A percentile compares a stretch with the other conserved stretches of the same genome.
These are phyloP conservation scores for Alternaria brassicicola DNA, from an alignment of 2,329 filamentous ascomycete species.

Conservation along the genomic window DNA sequence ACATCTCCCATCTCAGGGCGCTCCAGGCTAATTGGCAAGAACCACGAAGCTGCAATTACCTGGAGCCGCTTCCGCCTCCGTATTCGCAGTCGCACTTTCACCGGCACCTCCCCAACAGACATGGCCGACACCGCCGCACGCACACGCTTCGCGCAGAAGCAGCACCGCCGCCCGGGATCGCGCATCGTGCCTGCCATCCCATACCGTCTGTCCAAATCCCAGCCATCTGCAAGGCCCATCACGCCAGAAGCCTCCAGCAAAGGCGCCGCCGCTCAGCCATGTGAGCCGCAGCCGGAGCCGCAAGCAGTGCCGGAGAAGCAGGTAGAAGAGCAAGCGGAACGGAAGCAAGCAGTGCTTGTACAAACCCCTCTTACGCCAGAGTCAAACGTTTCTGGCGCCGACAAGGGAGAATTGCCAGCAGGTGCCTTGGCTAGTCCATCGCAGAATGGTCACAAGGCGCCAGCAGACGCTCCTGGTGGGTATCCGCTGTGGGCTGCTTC, in stretches of 20 bases:
- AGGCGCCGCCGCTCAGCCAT: constrained; percentile 22
- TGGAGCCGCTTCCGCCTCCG: constrained; percentile 46
- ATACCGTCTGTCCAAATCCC: constrained; percentile 40
- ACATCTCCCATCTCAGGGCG: constrained; percentile 34
- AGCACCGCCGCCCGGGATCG: constrained; percentile 32
- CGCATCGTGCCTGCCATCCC: constrained; percentile 50
- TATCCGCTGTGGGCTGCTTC: constrained; percentile 4
- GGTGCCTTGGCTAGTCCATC: constrained; percentile 18
- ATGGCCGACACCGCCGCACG: constrained; percentile 34
- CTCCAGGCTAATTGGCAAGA: constrained; percentile 52
- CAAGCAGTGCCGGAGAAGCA: constrained; percentile 20
- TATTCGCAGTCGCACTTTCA: constrained; percentile 8
- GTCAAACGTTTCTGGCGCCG: constrained; percentile 27
- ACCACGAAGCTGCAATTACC: constrained; percentile 45
- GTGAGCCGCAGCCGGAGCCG: constrained; percentile 16
- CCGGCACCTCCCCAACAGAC: neutral
- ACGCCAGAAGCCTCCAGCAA: constrained; percentile 36
- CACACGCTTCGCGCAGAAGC: constrained; percentile 30
- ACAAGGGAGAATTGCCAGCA: constrained; percentile 18
- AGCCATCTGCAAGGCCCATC: constrained; percentile 32
- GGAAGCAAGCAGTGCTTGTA: constrained; percentile 14
- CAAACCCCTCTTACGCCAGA: constrained; percentile 39
- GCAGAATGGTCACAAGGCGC: constrained; percentile 23
- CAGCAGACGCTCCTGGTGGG: constrained; percentile 28
- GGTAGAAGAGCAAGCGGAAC: constrained; percentile 18